Conservation (phyloP, 352 stramenopile species). For the Globisporangium mamillatum region DNA sequence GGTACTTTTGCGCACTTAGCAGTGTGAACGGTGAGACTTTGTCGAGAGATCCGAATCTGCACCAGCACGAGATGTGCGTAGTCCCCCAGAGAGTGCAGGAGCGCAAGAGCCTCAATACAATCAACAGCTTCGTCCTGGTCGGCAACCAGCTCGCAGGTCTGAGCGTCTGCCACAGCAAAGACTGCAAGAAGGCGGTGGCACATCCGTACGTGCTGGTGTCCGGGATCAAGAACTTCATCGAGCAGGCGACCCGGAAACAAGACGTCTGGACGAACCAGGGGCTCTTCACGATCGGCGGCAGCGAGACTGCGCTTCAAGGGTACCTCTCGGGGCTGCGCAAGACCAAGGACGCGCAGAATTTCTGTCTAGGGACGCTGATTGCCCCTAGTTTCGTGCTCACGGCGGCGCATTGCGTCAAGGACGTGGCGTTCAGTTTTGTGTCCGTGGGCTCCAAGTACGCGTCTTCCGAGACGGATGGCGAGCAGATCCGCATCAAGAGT, state of each 20-base stretch:
- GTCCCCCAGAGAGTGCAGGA: conserved; percentile 16
- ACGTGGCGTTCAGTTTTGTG: conserved; percentile 20
- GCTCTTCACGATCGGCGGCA: conserved; percentile 24
- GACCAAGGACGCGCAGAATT: conserved; percentile 21
- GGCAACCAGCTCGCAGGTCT: conserved; percentile 28
- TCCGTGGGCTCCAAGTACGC: conserved; percentile 32
- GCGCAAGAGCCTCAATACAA: conserved; percentile 12
- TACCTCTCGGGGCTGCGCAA: conserved; percentile 29
- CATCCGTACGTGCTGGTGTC: conserved; percentile 27
- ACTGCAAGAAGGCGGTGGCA: conserved; percentile 3
- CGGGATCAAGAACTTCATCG: conserved; percentile 22
- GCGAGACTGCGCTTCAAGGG: conserved; percentile 16
- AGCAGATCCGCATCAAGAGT: conserved; percentile 37
- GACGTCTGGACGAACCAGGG: conserved; percentile 15
- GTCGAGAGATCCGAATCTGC: neutral
- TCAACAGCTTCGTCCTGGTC: conserved; percentile 27
- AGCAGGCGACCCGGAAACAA: conserved; percentile 16
- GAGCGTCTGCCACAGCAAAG: conserved; percentile 15
- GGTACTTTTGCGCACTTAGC: conserved; percentile 20
- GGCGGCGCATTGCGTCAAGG: conserved; percentile 30
- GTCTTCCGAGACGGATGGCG: conserved; percentile 26
- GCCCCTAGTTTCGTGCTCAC: conserved; percentile 33
- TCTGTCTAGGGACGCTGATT: conserved; percentile 38
- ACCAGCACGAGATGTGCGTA: conserved; percentile 21
- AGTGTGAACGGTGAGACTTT: neutral